A percentile compares a stretch with the other conserved stretches of the same genome.
Conservation (phyloP, 1,284 basidiomycete genomes). For the Ceratobasidium sp. region DNA sequence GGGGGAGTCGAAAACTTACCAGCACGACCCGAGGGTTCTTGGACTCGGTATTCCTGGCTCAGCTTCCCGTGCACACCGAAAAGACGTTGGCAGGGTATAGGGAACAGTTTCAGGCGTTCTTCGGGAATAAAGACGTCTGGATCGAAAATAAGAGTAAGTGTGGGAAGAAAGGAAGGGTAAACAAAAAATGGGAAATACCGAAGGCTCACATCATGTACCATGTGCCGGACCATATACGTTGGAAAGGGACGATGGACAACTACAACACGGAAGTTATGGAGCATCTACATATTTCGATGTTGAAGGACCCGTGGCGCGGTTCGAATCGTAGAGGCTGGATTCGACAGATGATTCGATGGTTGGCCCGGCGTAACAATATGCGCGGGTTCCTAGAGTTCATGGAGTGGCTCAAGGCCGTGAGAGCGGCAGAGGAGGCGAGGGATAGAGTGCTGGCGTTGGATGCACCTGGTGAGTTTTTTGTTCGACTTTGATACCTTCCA, state of each 20-base stretch:
- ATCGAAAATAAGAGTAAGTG: conserved; percentile 14
- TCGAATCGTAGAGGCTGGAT: conserved; percentile 6
- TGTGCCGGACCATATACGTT: conserved; percentile 8
- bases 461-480: too few relatives aligned
- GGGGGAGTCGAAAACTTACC: conserved; percentile 1
- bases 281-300: conserved; percentile 9
- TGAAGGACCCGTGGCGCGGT: conserved; percentile 5
- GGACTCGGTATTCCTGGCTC: conserved; percentile 6
- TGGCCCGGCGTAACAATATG: not conserved
- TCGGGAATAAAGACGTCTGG: conserved; percentile 4
- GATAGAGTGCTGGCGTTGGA: too few relatives aligned
- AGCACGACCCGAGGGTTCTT: not conserved
- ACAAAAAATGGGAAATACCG: conserved; percentile 1
- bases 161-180: conserved; percentile 14
- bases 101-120: not conserved
- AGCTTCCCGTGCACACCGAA: not conserved
- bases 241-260: conserved; percentile 20
- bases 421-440: too few relatives aligned
- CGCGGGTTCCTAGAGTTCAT: not conserved
- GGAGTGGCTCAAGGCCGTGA: conserved; percentile 2
- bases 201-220: conserved; percentile 18
- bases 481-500: too few relatives aligned
- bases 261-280: conserved; percentile 25
- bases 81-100: not conserved
- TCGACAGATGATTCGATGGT: not conserved